These are phyloP conservation scores for Bipolaris oryzae DNA, from an alignment of 2,329 filamentous ascomycete species.

Conservation along the genomic window DNA sequence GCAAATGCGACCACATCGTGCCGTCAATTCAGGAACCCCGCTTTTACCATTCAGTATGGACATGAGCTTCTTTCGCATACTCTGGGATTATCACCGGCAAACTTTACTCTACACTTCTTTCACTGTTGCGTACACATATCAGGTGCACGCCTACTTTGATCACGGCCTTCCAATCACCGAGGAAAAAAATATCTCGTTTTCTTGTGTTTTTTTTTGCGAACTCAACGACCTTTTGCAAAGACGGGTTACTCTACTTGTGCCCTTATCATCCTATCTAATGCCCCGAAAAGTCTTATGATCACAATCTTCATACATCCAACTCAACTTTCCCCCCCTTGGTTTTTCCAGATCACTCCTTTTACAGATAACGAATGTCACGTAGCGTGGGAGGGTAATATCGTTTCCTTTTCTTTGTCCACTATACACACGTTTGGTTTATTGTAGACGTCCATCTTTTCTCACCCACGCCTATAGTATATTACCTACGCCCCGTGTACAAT, in stretches of 20 bases:
- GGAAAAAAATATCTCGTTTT: not conserved
- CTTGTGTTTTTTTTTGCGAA: not conserved
- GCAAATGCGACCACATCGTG: constrained; percentile 3
- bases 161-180: not conserved
- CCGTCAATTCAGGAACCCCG: not conserved
- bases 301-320: not conserved
- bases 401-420: not conserved
- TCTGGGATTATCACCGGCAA: not conserved
- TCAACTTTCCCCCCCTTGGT: not conserved
- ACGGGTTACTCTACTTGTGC: not conserved
- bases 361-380: constrained; percentile 29
- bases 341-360: not conserved
- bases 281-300: constrained; percentile 9
- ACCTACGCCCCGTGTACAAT: not conserved
- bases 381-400: constrained; percentile 27
- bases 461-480: not conserved
- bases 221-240: not conserved
- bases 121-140: not conserved
- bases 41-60: not conserved
- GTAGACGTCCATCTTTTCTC: not conserved
- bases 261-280: not conserved
- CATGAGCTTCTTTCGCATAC: not conserved
- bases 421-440: not conserved
- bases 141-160: not conserved
- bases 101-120: not conserved